Percentiles rank a stretch among this genome's conserved stretches.
Conservation (phyloP, 2,329 filamentous ascomycete species). For the Delphinella strobiligena region DNA sequence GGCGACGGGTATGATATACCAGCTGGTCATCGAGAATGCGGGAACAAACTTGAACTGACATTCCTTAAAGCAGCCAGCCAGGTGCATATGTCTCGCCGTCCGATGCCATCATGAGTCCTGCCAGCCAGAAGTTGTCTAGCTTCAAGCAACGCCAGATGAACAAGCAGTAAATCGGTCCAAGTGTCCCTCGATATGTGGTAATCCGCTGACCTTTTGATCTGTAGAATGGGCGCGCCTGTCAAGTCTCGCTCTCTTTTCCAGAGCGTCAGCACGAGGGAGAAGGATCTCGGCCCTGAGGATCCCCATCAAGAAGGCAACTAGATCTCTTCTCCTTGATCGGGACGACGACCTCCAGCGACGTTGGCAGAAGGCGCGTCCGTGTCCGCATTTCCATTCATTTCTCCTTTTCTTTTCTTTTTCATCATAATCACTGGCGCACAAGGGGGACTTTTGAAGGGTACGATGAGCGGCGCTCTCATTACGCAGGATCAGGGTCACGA, state of each 20-base stretch:
- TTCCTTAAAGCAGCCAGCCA: slow-evolving; percentile 6
- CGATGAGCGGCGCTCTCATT: too few relatives aligned
- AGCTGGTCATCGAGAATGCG: too few relatives aligned
- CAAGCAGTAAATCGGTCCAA: slow-evolving; percentile 38
- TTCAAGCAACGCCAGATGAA: slow-evolving; percentile 69
- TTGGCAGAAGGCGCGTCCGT: too few relatives aligned
- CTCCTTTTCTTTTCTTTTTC: too few relatives aligned
- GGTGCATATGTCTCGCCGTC: slow-evolving; percentile 64
- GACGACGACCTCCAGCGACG: too few relatives aligned
- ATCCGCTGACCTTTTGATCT: too few relatives aligned
- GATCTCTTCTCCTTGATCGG: not conserved
- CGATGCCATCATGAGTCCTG: slow-evolving; percentile 82
- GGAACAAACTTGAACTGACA: too few relatives aligned
- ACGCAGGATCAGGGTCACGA: too few relatives aligned
- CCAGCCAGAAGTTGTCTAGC: slow-evolving; percentile 68
- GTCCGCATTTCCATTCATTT: too few relatives aligned
- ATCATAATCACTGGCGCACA: too few relatives aligned
- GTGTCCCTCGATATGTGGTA: too few relatives aligned
- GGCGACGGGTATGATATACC: slow-evolving; percentile 6
- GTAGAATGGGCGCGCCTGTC: slow-evolving; percentile 1
- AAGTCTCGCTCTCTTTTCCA: slow-evolving; percentile 10
- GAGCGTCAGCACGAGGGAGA: slow-evolving; percentile 6
- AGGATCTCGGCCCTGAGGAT: slow-evolving; percentile 9
- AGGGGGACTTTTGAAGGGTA: too few relatives aligned
- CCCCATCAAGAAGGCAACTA: not conserved